Evolutionary conservation across 1,139 yeast species (phyloP).

Genomic region (Waltiozyma sp.): DNA sequence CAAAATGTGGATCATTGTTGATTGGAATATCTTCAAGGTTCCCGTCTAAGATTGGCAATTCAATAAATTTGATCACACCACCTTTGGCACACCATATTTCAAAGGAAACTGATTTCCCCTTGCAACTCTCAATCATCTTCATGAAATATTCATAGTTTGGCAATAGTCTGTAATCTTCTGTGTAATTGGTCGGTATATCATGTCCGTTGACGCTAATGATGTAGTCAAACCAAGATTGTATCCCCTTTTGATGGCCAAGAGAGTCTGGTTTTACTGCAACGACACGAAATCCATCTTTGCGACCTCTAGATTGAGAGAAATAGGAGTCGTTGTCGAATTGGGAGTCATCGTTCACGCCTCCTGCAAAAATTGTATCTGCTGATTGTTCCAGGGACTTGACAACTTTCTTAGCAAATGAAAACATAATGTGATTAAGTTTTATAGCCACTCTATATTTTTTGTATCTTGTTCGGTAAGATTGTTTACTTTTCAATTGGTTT

Average conservation of each 20-base stretch:
- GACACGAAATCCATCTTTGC: slow-evolving; percentile 44
- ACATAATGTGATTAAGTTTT: slow-evolving; percentile 33
- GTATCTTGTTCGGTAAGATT: no score
- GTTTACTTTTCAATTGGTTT: no score
- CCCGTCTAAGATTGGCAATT: slow-evolving; percentile 29
- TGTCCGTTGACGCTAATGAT: slow-evolving; percentile 70
- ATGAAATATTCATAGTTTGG: slow-evolving; percentile 26
- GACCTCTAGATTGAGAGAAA: slow-evolving; percentile 34
- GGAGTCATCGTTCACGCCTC: slow-evolving; percentile 20
- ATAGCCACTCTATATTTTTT: no score
- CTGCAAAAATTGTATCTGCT: slow-evolving; percentile 25
- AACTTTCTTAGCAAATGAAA: slow-evolving; percentile 77
- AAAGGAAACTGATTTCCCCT: slow-evolving; percentile 34
- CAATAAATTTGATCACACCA: slow-evolving; percentile 46
- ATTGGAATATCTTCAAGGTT: slow-evolving; percentile 24
- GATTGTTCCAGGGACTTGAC: slow-evolving; percentile 64
- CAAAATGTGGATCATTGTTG: slow-evolving; percentile 3
- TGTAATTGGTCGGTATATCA: slow-evolving; percentile 44
- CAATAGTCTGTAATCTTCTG: slow-evolving; percentile 24
- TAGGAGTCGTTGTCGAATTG: slow-evolving; percentile 34
- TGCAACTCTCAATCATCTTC: slow-evolving; percentile 20
- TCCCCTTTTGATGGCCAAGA: slow-evolving; percentile 32
- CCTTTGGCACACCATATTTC: slow-evolving; percentile 91
- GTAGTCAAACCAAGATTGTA: slow-evolving; percentile 83
- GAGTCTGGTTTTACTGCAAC: slow-evolving; percentile 36